Evolutionary conservation across 2,329 filamentous ascomycete genomes (phyloP).

Genomic region (Sporothrix variecibatus): DNA sequence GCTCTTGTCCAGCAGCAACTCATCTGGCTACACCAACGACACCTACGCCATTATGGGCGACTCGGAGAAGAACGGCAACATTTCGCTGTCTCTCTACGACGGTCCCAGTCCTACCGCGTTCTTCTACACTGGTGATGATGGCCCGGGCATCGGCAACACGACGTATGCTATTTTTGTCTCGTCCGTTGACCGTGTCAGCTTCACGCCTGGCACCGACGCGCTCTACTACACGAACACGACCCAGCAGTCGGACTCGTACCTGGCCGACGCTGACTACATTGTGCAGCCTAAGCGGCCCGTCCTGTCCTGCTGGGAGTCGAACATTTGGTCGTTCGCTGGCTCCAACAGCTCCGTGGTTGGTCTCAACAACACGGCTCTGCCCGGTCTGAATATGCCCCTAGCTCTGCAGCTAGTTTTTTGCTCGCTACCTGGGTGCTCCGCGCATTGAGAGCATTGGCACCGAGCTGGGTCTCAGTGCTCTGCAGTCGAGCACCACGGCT

Average conservation of each 20-base stretch:
- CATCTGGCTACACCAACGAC: constrained; percentile 30
- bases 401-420: constrained; percentile 30
- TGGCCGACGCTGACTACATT: constrained; percentile 27
- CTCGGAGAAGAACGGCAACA: constrained; percentile 22
- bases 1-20: constrained; percentile 30
- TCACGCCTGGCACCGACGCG: constrained; percentile 33
- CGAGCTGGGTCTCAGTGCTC: constrained; percentile 32
- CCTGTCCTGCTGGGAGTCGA: constrained; percentile 36
- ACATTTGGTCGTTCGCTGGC: constrained; percentile 36
- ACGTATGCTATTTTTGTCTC: constrained; percentile 36
- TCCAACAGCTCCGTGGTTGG: constrained; percentile 31
- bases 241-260: not conserved
- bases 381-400: constrained; percentile 32
- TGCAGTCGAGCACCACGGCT: constrained; percentile 32
- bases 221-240: constrained; percentile 32
- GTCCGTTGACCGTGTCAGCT: constrained; percentile 35
- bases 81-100: constrained; percentile 30
- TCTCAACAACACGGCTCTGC: constrained; percentile 31
- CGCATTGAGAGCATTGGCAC: constrained; percentile 31
- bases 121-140: constrained; percentile 24
- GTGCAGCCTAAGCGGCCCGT: constrained; percentile 33
- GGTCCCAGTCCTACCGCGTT: constrained; percentile 27
- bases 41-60: constrained; percentile 29
- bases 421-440: constrained; percentile 31
- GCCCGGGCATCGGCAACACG: constrained; percentile 30